Base-by-base conservation (phyloP, 768 basidiomycete genomes). In the Termitomyces titanicus region DNA sequence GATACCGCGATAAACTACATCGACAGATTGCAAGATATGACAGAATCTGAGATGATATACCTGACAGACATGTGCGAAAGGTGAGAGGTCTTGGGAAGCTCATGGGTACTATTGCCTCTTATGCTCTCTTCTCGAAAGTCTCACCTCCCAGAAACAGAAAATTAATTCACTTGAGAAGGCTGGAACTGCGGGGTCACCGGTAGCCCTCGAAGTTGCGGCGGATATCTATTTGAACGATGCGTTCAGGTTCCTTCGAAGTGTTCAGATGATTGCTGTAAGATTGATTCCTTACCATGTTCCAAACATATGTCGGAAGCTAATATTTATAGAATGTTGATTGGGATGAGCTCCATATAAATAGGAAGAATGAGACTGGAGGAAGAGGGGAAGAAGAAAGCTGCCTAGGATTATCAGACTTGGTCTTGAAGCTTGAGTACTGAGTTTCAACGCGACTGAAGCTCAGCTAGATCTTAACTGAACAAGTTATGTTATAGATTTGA, bases 151-250 rank as follows among this genome's bases (percentile, higher is more conserved):
- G 27, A 51, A 40, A 22, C 18, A 40, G n/a, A 31, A 40, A 15
- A 27, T 51, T 11, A 18, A 51, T 15, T 40, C 35, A 11, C n/a
- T 40, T 24, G 20, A 18, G 31, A 22, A 8, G 38, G 27, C 18
- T 20, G 50, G 50, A 20, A n/a, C n/a, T n/a, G n/a, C n/a, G 3
- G 29, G 29, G 29, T 51, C 49, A 8, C 18, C 27, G 20, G 18
- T 15, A 17, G 50, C 50, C 37, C 8, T 51, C 25, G 52, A 53
- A 45, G 52, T 45, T 6, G 34, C 44, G 17, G 52, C 42, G 25
- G 40, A 52, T 3, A 17, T 53, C 20, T 53, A 46, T 24, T 20
- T 53, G 43, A 37, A 25, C n/a, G 52, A 53, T 20, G 33, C 52
- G 13, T 43, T 53, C 24, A 24, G 18, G 15, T 38, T 45, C 35